Base-by-base conservation (phyloP, 2,329 filamentous ascomycete species). In the Paraconiothyrium brasiliense region DNA sequence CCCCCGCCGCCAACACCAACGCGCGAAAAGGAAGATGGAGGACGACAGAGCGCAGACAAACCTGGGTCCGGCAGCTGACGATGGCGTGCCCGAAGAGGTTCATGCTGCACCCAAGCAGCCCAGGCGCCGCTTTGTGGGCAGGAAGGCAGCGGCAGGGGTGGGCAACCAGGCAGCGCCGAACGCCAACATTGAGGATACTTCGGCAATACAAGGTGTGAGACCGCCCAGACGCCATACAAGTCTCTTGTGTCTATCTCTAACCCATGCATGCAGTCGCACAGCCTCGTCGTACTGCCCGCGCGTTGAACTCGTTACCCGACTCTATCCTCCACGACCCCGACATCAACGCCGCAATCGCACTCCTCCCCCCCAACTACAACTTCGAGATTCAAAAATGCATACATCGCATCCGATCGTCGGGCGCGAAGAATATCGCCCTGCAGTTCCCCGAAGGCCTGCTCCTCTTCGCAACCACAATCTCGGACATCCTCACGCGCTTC, bases 351-450 rank as follows among this genome's bases (percentile, higher is more conserved):
- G 95, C 95, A 3, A 93, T 98, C 61, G 85, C 89, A 6, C 86
- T 99, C 35, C 87, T 99, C 2, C 95, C 95, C 1, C 83, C 88
- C n/a, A 99, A 99, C 83, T 99, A 99, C 85, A 94, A 92, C 71
- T 99, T 99, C 77, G 95, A 99, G 82, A 93, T 99, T 59, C 95
- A 93, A 76, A 99, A 99, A 82, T 99, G 95, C 9, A 96, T 99
- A 72, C 93, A 98, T 80, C 89, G 94, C 51, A 94, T 99, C 78
- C 90, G 92, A 48, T 90, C 90, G 1, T 88, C 90, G 9, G 89
- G 87, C 9, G 90, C 94, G 1, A 94, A 89, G 75, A 91, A 90
- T 67, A 89, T 99, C 2, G 96, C 94, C 0, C 84, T 99, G n/a
- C 95, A 99, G 79, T 95, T 99, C 84, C 95, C 95, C 5, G 96